Conservation (phyloP, 2,329 filamentous ascomycete species). For the Fusarium setosum region DNA sequence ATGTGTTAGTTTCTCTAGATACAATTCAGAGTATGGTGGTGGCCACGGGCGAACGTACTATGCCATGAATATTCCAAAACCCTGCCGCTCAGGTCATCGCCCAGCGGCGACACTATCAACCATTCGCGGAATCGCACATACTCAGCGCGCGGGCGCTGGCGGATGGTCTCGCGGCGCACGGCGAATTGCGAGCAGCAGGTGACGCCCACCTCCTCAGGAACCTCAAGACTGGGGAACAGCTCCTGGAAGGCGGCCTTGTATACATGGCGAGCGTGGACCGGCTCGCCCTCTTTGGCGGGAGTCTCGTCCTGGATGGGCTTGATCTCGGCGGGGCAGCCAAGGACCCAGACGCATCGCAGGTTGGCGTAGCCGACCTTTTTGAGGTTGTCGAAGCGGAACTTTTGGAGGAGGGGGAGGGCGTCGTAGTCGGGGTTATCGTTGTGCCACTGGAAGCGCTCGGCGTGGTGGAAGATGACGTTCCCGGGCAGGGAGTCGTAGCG, state of each 20-base stretch:
- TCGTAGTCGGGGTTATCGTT: conserved; percentile 66
- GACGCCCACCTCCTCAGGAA: conserved; percentile 63
- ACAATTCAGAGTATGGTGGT: background rate
- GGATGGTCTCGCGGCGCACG: conserved; percentile 65
- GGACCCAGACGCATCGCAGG: conserved; percentile 68
- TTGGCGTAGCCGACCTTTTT: conserved; percentile 68
- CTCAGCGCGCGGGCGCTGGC: conserved; percentile 58
- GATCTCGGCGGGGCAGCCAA: conserved; percentile 65
- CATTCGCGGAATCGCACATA: conserved; percentile 69
- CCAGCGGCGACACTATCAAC: conserved; percentile 66
- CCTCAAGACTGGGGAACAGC: conserved; percentile 53
- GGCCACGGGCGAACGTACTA: conserved; percentile 54
- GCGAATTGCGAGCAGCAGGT: conserved; percentile 77
- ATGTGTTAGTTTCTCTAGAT: conserved; percentile 19
- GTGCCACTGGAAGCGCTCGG: conserved; percentile 63
- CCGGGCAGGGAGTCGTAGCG: conserved; percentile 59
- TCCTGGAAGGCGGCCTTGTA: conserved; percentile 56
- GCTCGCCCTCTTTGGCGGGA: conserved; percentile 48
- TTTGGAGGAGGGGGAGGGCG: conserved; percentile 61
- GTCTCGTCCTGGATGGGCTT: conserved; percentile 50
- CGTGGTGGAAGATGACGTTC: conserved; percentile 60
- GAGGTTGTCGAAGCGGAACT: conserved; percentile 62
- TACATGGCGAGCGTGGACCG: conserved; percentile 54
- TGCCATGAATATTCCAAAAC: conserved; percentile 77
- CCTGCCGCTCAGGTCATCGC: conserved; percentile 66